These are phyloP conservation scores for Erodium texanum DNA, from an alignment of 441 rosid species.

Conservation along the genomic window DNA sequence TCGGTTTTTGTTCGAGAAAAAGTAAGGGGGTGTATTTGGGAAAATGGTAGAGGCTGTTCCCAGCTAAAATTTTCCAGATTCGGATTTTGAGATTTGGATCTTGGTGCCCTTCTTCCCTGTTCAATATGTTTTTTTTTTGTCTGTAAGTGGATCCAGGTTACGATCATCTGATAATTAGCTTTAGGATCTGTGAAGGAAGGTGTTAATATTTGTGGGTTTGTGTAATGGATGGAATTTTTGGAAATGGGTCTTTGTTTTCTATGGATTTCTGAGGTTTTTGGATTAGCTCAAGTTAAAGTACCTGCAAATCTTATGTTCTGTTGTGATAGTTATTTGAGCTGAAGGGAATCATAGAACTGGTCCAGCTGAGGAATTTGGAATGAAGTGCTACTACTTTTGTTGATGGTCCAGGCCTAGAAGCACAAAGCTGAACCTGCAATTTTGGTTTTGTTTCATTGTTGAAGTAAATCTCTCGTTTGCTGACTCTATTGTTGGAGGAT, in stretches of 20 bases:
- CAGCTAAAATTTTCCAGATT: not conserved
- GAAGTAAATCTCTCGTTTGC: not conserved
- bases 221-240: not conserved
- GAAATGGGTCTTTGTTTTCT: not conserved
- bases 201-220: not conserved
- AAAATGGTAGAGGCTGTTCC: not conserved
- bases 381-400: not conserved
- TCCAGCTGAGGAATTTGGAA: not conserved
- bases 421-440: not conserved
- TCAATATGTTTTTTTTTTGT: not conserved
- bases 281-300: not conserved
- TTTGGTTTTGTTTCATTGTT: not conserved
- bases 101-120: not conserved
- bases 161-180: too few relatives aligned
- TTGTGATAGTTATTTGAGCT: not conserved
- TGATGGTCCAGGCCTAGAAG: not conserved
- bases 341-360: too few relatives aligned
- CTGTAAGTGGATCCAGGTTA: not conserved
- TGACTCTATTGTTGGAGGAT: conserved; percentile 26
- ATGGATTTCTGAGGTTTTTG: not conserved
- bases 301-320: not conserved
- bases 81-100: not conserved
- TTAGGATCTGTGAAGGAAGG: not conserved
- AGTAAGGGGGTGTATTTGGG: not conserved
- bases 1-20: not conserved